phyloP scores from a whole-genome alignment of 768 basidiomycete genomes.

The Pholiota conissans region DNA sequence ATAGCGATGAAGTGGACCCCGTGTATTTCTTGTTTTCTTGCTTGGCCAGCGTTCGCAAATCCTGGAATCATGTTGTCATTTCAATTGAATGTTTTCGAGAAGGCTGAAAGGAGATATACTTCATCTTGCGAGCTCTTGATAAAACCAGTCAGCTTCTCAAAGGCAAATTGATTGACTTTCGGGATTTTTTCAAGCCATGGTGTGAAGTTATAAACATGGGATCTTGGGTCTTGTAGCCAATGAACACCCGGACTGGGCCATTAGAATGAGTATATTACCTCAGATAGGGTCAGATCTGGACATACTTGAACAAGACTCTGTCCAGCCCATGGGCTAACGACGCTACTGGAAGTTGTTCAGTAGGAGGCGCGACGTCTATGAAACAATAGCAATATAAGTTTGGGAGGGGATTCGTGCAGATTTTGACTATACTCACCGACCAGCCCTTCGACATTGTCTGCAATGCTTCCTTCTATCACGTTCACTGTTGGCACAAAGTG shows the following conservation, averaged over 20 bases:
- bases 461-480: constrained; percentile 6
- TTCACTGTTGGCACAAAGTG: constrained; percentile 12
- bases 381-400: no score
- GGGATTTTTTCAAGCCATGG: constrained; percentile 74
- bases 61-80: constrained; percentile 42
- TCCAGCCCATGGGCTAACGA: constrained; percentile 57
- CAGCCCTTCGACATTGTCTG: constrained; percentile 2
- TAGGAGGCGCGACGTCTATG: constrained; percentile 44
- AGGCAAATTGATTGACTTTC: constrained; percentile 79
- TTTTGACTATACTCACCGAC: constrained; percentile 7
- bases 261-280: neutral
- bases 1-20: constrained; percentile 90
- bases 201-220: constrained; percentile 83
- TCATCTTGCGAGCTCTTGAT: constrained; percentile 76
- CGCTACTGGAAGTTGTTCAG: constrained; percentile 56
- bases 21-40: constrained; percentile 60
- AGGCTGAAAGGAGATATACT: constrained; percentile 34
- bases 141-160: constrained; percentile 73
- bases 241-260: constrained; percentile 77
- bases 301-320: constrained; percentile 55
- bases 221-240: constrained; percentile 85
- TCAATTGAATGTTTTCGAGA: neutral
- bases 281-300: neutral
- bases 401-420: no score
- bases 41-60: constrained; percentile 62